Conservation (phyloP, 202 grass and related monocot genomes). For the Saccharum hybrid region DNA sequence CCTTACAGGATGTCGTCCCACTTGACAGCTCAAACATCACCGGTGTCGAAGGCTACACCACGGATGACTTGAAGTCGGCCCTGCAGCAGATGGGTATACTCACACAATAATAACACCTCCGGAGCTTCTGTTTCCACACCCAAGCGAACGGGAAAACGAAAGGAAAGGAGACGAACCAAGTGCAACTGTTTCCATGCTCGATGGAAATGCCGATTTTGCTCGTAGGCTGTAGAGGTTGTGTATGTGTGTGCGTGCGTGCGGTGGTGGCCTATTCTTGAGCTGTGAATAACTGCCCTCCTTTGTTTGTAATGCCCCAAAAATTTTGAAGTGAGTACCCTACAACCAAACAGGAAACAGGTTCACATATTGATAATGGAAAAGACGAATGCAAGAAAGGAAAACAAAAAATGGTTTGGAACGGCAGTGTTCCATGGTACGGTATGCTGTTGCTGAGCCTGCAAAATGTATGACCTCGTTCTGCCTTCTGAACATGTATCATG, state of each 20-base stretch:
- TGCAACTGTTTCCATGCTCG: constrained; percentile 43
- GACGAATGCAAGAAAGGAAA: not conserved
- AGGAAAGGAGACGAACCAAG: constrained; percentile 22
- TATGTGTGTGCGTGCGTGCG: no score
- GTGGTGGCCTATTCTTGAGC: constrained; percentile 36
- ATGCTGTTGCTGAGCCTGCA: not conserved
- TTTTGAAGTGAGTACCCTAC: constrained; percentile 43
- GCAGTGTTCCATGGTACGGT: not conserved
- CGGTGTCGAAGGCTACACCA: constrained; percentile 48
- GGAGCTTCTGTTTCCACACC: not conserved
- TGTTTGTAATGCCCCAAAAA: constrained; percentile 48
- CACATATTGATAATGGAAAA: constrained; percentile 25
- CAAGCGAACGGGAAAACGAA: not conserved
- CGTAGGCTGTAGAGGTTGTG: constrained; percentile 41
- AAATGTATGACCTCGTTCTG: not conserved
- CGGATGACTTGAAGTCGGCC: constrained; percentile 56
- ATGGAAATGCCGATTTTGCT: constrained; percentile 64
- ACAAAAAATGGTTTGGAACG: constrained; percentile 11
- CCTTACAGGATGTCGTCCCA: constrained; percentile 74
- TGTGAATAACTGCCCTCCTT: constrained; percentile 53
- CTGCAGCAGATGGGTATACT: constrained; percentile 58
- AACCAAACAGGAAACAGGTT: not conserved
- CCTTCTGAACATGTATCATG: not conserved
- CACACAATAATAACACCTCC: constrained; percentile 31
- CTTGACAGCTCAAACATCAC: constrained; percentile 80